Evolutionary conservation across 352 stramenopile species (phyloP).

Genomic region (Phytophthora vignae): DNA sequence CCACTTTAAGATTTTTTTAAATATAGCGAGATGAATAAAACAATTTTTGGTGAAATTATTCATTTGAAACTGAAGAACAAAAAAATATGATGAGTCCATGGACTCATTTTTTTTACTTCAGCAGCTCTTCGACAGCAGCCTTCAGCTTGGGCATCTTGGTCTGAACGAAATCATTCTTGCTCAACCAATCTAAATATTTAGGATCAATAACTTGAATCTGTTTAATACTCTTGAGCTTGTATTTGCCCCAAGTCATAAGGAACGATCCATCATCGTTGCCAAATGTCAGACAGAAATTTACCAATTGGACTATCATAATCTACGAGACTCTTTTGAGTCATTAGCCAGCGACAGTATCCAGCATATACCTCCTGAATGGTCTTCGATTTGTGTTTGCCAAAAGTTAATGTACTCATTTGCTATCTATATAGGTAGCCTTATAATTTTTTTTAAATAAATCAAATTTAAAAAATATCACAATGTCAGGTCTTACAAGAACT

Average conservation of each 20-base stretch:
- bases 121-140: too few species aligned
- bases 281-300: constrained; percentile 2
- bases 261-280: background rate
- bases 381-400: constrained; percentile 11
- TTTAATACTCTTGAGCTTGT: too few species aligned
- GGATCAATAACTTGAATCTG: too few species aligned
- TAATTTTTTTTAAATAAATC: background rate
- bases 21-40: too few species aligned
- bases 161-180: too few species aligned
- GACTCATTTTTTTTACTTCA: too few species aligned
- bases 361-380: constrained; percentile 19
- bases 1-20: too few species aligned
- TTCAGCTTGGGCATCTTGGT: too few species aligned
- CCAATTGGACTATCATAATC: constrained; percentile 5
- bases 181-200: too few species aligned
- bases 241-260: background rate
- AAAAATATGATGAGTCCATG: too few species aligned
- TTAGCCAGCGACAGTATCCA: constrained; percentile 15
- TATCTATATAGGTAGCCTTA: constrained; percentile 13
- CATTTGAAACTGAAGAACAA: too few species aligned
- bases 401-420: constrained; percentile 17
- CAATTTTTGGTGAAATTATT: too few species aligned
- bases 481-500: constrained; percentile 2
- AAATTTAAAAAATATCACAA: background rate
- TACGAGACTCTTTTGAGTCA: constrained; percentile 14